Conservation (phyloP, 2,329 filamentous ascomycete genomes). For the Penicillium sp. region DNA sequence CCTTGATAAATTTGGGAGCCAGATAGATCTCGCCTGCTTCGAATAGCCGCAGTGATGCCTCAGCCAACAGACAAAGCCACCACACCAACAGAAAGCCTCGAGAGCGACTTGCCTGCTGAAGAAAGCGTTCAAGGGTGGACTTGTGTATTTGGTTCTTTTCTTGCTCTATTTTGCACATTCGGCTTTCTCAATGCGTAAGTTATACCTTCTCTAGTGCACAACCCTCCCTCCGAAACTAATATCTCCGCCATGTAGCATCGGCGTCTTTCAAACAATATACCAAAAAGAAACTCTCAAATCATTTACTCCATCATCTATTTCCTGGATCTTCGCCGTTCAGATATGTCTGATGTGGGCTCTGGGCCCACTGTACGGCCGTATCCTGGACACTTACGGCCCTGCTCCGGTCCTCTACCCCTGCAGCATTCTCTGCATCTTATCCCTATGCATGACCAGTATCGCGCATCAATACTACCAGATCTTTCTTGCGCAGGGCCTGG, state of each 20-base stretch:
- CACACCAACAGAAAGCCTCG: neutral
- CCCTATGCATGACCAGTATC: slow-evolving; percentile 23
- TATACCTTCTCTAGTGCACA: neutral
- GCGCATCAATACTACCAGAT: slow-evolving; percentile 22
- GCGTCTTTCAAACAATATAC: neutral
- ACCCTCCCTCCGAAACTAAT: neutral
- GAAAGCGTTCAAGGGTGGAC: slow-evolving; percentile 45
- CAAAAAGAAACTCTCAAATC: neutral
- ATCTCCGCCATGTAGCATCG: neutral
- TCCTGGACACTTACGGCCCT: slow-evolving; percentile 20
- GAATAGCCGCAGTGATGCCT: neutral
- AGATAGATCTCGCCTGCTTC: neutral
- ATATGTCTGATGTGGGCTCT: slow-evolving; percentile 46
- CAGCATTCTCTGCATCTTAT: slow-evolving; percentile 19
- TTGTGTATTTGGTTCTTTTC: slow-evolving; percentile 41
- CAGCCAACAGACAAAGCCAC: neutral
- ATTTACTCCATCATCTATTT: slow-evolving; percentile 28
- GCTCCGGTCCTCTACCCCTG: slow-evolving; percentile 18
- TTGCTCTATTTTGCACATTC: slow-evolving; percentile 20
- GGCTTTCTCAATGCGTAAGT: slow-evolving; percentile 18
- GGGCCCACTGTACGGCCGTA: slow-evolving; percentile 27
- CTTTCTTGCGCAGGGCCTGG: slow-evolving; percentile 23
- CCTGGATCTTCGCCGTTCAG: slow-evolving; percentile 53
- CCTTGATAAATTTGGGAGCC: neutral
- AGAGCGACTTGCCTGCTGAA: slow-evolving; percentile 28